phyloP scores from a whole-genome alignment of 345 rosid species.

The Eucalyptus viminalis region DNA sequence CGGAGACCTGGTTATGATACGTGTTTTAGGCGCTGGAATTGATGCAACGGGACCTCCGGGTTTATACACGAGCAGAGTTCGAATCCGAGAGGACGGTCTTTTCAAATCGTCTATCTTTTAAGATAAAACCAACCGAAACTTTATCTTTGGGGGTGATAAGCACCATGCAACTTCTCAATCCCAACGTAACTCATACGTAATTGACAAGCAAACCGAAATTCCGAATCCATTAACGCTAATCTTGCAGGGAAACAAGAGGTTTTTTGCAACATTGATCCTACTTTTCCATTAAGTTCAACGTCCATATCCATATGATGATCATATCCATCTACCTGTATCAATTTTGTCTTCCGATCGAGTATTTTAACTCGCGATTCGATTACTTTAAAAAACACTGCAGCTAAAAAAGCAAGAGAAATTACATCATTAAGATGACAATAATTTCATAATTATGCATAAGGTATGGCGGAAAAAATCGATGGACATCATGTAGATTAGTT shows the following conservation, averaged over 20 bases:
- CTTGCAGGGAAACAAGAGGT: background rate
- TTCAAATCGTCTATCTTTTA: background rate
- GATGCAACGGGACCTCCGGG: background rate
- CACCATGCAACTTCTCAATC: background rate
- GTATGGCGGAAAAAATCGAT: background rate
- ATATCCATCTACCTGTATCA: background rate
- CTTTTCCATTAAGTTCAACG: background rate
- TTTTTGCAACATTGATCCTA: background rate
- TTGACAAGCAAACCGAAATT: background rate
- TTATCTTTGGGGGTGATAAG: background rate
- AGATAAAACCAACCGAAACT: background rate
- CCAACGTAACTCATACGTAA: background rate
- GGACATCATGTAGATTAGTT: background rate
- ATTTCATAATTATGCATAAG: background rate
- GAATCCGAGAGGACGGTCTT: background rate
- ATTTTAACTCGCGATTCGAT: rapidly evolving
- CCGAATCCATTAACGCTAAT: background rate
- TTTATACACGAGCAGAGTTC: background rate
- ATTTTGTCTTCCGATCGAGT: background rate
- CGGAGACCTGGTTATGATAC: background rate
- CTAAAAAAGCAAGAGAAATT: background rate
- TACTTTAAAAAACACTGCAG: background rate
- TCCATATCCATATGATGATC: background rate
- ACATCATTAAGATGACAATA: background rate
- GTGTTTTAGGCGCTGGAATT: background rate